Percentiles rank a stretch among this genome's conserved stretches.
phyloP scores from a whole-genome alignment of 495 filamentous ascomycete species.

The Elasticomyces elasticus region DNA sequence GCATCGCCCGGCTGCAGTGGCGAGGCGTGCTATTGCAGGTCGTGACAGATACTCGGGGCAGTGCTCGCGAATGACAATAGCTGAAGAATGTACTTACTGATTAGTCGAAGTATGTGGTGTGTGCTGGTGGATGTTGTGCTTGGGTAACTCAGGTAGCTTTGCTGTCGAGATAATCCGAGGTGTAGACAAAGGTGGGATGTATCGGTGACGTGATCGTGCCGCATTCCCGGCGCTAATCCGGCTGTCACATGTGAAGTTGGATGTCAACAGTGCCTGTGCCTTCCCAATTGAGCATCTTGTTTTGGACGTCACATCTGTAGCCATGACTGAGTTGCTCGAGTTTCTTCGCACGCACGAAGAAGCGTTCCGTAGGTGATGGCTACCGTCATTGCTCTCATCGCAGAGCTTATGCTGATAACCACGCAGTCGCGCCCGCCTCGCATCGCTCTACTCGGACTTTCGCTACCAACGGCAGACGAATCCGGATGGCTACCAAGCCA shows the following conservation, averaged over 20 bases:
- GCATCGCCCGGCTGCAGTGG: too few relatives aligned
- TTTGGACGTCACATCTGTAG: too few relatives aligned
- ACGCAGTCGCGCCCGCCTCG: conserved; percentile 60
- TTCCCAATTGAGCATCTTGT: not conserved
- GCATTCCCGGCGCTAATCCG: too few relatives aligned
- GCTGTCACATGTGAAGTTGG: too few relatives aligned
- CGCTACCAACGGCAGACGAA: conserved; percentile 65
- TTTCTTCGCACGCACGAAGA: conserved; percentile 55
- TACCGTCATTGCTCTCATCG: not conserved
- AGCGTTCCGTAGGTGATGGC: conserved; percentile 50
- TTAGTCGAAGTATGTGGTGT: too few relatives aligned
- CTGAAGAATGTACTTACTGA: not conserved
- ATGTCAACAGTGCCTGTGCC: too few relatives aligned
- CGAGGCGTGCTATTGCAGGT: too few relatives aligned
- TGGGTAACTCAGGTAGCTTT: too few relatives aligned
- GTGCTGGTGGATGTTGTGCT: too few relatives aligned
- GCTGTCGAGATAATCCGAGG: too few relatives aligned
- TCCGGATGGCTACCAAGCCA: conserved; percentile 81
- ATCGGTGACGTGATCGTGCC: too few relatives aligned
- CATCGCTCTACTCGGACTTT: conserved; percentile 94
- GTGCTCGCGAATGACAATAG: not conserved
- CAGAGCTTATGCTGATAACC: conserved; percentile 6
- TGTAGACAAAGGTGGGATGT: too few relatives aligned
- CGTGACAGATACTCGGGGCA: not conserved
- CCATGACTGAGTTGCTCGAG: conserved; percentile 37